phyloP scores from a whole-genome alignment of 2,329 filamentous ascomycete species.

The Zymoseptoria ardabiliae region DNA sequence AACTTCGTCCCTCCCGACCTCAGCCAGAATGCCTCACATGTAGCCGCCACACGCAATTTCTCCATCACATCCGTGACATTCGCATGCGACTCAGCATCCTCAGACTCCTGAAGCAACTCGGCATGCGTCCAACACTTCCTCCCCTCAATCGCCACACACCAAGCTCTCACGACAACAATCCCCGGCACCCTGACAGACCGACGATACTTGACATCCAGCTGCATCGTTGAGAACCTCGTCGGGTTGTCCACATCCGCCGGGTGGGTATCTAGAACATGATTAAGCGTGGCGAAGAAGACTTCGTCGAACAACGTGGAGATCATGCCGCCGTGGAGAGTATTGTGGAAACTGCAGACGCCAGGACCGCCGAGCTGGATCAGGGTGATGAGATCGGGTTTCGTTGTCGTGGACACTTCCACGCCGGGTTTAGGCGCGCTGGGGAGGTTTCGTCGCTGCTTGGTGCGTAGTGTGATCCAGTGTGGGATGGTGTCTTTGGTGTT shows the following conservation, averaged over 20 bases:
- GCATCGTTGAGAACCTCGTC: neutral
- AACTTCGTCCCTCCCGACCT: neutral
- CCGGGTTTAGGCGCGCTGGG: neutral
- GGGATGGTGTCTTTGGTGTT: neutral
- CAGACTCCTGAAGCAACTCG: neutral
- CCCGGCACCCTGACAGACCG: neutral
- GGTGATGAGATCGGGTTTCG: neutral
- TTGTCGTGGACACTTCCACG: neutral
- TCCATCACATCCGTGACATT: neutral
- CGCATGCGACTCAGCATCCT: neutral
- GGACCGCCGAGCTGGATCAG: neutral
- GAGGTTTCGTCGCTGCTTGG: neutral
- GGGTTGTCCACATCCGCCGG: neutral
- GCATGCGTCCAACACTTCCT: neutral
- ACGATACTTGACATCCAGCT: neutral
- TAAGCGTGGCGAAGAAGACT: neutral
- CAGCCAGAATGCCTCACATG: neutral
- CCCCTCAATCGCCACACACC: neutral
- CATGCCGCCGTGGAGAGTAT: neutral
- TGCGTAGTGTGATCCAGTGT: neutral
- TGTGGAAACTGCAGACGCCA: neutral
- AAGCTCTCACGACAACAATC: neutral
- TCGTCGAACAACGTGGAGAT: neutral
- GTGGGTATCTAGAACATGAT: neutral
- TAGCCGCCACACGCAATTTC: neutral